A percentile compares a stretch with the other conserved stretches of the same genome.
Conservation (phyloP, 768 basidiomycete genomes). For the Boletus insuetus region DNA sequence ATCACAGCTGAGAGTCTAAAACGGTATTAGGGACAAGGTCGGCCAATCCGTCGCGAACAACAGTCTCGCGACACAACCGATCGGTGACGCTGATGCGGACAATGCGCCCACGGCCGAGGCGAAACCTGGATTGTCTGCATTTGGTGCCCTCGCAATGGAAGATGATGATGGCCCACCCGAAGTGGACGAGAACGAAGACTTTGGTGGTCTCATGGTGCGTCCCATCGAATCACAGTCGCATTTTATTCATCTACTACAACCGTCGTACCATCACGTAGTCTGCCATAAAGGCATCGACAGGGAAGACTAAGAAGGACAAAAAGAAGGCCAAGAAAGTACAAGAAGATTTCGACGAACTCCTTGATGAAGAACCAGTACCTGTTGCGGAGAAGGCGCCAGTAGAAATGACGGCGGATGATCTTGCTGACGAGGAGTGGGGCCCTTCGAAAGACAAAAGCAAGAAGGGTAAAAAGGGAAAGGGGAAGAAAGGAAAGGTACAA, state of each 20-base stretch:
- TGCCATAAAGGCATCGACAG: slow-evolving; percentile 53
- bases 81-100: slow-evolving; percentile 45
- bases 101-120: slow-evolving; percentile 27
- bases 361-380: slow-evolving; percentile 24
- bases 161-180: slow-evolving; percentile 40
- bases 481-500: slow-evolving; percentile 20
- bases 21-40: slow-evolving; percentile 53
- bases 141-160: slow-evolving; percentile 44
- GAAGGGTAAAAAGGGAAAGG: slow-evolving; percentile 23
- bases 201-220: slow-evolving; percentile 74
- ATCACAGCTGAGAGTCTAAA: slow-evolving; percentile 15
- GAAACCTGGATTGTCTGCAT: slow-evolving; percentile 47
- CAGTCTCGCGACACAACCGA: slow-evolving; percentile 27
- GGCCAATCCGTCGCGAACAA: slow-evolving; percentile 55
- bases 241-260: not conserved
- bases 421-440: slow-evolving; percentile 73
- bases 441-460: slow-evolving; percentile 31
- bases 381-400: slow-evolving; percentile 40
- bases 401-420: slow-evolving; percentile 65
- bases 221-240: not conserved
- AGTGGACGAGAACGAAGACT: slow-evolving; percentile 63
- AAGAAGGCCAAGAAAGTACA: slow-evolving; percentile 42
- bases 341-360: slow-evolving; percentile 31
- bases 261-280: slow-evolving; percentile 41
- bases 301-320: slow-evolving; percentile 55